Evolutionary conservation across 768 basidiomycete genomes (phyloP).

Genomic region (Rhizopogon salebrosus): DNA sequence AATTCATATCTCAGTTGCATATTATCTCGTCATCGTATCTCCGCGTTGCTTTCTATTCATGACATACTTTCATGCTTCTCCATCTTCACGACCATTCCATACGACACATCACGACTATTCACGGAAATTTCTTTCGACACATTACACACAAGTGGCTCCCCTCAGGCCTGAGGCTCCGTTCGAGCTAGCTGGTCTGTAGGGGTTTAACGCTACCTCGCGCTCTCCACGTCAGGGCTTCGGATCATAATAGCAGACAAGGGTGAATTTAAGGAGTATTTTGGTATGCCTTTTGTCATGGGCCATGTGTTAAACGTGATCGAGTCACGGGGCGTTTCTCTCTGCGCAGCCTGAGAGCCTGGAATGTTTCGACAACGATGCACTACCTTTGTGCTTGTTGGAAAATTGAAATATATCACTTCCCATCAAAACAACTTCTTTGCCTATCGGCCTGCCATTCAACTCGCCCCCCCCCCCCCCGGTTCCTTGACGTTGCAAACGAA

Average conservation of each 20-base stretch:
- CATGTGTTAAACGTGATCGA: not conserved
- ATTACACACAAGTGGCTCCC: too few species aligned
- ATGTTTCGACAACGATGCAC: constrained; percentile 7
- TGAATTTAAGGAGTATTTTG: too few species aligned
- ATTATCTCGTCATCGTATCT: not conserved
- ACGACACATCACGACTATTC: too few species aligned
- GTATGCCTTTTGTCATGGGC: constrained; percentile 15
- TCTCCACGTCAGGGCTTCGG: constrained; percentile 9
- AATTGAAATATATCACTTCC: not conserved
- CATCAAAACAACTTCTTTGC: not conserved
- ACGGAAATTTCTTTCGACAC: not conserved
- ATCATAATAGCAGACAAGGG: too few species aligned
- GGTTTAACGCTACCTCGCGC: constrained; percentile 7
- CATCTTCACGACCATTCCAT: too few species aligned
- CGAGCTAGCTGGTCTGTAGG: constrained; percentile 7
- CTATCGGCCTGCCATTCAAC: constrained; percentile 7
- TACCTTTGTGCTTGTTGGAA: constrained; percentile 9
- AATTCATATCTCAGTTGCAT: not conserved
- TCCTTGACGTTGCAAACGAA: constrained; percentile 9
- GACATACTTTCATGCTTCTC: not conserved
- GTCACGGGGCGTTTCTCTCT: constrained; percentile 6
- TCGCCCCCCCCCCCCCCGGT: constrained; percentile 5
- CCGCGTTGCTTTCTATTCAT: not conserved
- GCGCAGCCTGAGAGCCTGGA: constrained; percentile 8
- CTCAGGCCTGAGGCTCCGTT: too few species aligned